These are phyloP conservation scores for Salix arbutifolia DNA, from an alignment of 345 rosid genomes.

Conservation along the genomic window DNA sequence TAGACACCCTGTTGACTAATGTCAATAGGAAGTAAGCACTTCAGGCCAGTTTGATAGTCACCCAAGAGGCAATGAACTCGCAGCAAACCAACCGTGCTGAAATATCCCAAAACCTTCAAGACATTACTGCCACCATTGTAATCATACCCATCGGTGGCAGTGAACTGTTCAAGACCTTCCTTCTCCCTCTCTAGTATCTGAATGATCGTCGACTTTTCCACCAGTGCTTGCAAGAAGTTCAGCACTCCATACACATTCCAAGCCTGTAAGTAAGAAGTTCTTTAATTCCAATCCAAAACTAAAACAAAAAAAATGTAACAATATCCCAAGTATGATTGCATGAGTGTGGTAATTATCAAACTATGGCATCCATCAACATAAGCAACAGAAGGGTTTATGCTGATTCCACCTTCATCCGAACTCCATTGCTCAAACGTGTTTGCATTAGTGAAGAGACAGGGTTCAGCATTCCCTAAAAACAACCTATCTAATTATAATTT, in stretches of 20 bases:
- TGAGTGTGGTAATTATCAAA: too few relatives aligned
- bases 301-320: too few relatives aligned
- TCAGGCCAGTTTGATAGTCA: conserved; percentile 91
- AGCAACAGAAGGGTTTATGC: too few relatives aligned
- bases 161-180: conserved; percentile 87
- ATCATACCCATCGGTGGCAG: conserved; percentile 95
- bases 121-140: conserved; percentile 95
- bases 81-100: conserved; percentile 93
- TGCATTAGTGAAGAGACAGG: neutral
- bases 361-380: too few relatives aligned
- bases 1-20: conserved; percentile 91
- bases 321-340: too few relatives aligned
- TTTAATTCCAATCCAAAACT: neutral
- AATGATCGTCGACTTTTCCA: conserved; percentile 80
- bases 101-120: conserved; percentile 92
- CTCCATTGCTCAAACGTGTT: neutral
- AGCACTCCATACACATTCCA: conserved; percentile 99
- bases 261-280: conserved; percentile 39
- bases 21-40: conserved; percentile 91
- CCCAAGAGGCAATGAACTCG: conserved; percentile 96
- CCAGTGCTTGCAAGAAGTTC: conserved; percentile 95
- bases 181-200: conserved; percentile 92
- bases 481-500: neutral
- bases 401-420: neutral
- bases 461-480: neutral